Conservation (phyloP, 345 rosid species). For the Excoecaria cochinchinensis region DNA sequence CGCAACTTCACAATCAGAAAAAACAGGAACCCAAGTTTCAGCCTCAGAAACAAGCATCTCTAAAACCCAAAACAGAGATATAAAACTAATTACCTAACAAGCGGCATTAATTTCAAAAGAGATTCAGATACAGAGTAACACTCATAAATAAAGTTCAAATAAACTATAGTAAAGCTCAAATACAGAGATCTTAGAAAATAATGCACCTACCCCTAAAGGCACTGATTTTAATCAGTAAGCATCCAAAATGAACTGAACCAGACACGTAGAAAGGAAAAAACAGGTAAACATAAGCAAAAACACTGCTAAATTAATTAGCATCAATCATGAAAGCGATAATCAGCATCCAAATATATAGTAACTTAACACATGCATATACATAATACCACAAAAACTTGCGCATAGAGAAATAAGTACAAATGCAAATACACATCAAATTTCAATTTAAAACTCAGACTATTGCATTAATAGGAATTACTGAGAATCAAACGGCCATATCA, state of each 20-base stretch:
- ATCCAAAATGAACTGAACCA: not conserved
- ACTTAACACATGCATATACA: not conserved
- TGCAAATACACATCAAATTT: no score
- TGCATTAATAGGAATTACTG: no score
- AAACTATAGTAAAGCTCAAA: no score
- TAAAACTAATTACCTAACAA: not conserved
- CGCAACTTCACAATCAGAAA: conserved; percentile 15
- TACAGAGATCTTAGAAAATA: no score
- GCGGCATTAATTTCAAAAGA: no score
- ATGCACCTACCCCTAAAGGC: no score
- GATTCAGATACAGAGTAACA: not conserved
- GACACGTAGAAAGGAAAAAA: not conserved
- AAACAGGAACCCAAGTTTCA: not conserved
- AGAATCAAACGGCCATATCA: not conserved
- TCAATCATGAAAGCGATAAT: not conserved
- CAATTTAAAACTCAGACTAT: no score
- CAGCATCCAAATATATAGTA: not conserved
- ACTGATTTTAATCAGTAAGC: not conserved
- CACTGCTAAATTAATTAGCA: not conserved
- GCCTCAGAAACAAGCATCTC: conserved; percentile 9
- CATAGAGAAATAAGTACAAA: no score
- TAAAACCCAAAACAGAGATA: not conserved
- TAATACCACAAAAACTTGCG: no score
- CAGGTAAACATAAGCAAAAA: not conserved
- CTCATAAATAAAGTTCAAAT: not conserved